These are phyloP conservation scores for Sporisorium sorghi DNA, from an alignment of 1,284 basidiomycete species.

Conservation along the genomic window DNA sequence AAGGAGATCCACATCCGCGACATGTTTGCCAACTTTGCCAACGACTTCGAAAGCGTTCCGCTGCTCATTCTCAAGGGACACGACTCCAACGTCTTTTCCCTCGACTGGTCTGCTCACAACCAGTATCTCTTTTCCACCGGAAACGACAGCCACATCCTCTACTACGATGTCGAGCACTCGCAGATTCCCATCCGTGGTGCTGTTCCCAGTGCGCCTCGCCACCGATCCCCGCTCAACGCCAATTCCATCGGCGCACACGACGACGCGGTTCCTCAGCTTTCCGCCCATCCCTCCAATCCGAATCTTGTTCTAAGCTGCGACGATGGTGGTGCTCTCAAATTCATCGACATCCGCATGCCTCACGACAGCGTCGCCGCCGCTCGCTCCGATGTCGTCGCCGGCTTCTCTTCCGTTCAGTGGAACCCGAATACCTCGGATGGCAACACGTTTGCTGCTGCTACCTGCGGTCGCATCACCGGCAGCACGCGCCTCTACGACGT, in stretches of 20 bases:
- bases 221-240: conserved; percentile 13
- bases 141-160: conserved; percentile 42
- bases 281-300: conserved; percentile 33
- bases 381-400: conserved; percentile 19
- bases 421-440: conserved; percentile 40
- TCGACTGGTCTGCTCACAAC: conserved; percentile 38
- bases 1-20: conserved; percentile 38
- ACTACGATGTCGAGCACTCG: conserved; percentile 46
- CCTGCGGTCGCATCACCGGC: conserved; percentile 33
- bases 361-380: conserved; percentile 19
- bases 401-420: conserved; percentile 42
- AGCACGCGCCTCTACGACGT: conserved; percentile 45
- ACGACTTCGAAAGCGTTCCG: conserved; percentile 7
- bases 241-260: conserved; percentile 26
- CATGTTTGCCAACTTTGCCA: conserved; percentile 21
- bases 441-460: conserved; percentile 47
- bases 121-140: conserved; percentile 39
- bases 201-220: neutral
- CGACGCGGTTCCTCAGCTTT: conserved; percentile 39
- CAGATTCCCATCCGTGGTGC: conserved; percentile 20
- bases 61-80: conserved; percentile 34
- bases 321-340: conserved; percentile 29
- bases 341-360: conserved; percentile 33
- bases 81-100: conserved; percentile 47
- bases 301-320: conserved; percentile 39